Percentiles rank a stretch among this genome's conserved stretches.
Conservation (phyloP, 345 rosid genomes). For the Gossypium australe region DNA sequence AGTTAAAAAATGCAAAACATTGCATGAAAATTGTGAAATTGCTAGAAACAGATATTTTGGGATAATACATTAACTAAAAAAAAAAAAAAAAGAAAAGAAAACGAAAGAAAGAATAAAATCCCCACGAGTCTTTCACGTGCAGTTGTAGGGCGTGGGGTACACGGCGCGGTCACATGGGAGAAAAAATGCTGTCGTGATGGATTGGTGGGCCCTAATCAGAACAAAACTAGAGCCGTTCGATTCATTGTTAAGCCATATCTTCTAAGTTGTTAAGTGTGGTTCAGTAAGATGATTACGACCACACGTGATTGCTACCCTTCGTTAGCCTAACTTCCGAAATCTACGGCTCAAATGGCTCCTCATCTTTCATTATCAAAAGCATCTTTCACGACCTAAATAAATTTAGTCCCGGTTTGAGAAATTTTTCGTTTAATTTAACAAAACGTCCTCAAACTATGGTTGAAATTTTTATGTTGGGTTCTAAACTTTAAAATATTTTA, state of each 20-base stretch:
- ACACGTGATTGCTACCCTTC: too few relatives aligned
- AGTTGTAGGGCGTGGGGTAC: not conserved
- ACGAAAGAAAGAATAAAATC: not conserved
- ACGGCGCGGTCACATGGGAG: not conserved
- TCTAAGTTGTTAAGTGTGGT: not conserved
- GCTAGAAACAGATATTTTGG: too few relatives aligned
- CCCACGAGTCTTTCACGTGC: not conserved
- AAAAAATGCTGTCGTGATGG: not conserved
- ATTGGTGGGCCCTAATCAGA: not conserved
- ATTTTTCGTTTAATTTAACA: too few relatives aligned
- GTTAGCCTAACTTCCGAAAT: not conserved
- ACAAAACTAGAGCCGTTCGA: not conserved
- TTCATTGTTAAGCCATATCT: not conserved
- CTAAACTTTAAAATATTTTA: too few relatives aligned
- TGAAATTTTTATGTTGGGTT: too few relatives aligned
- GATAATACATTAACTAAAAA: too few relatives aligned
- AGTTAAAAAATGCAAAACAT: too few relatives aligned
- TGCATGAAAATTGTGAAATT: too few relatives aligned
- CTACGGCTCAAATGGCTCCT: not conserved
- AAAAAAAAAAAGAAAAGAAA: too few relatives aligned
- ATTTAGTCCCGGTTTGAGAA: too few relatives aligned
- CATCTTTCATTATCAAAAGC: not conserved
- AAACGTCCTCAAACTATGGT: too few relatives aligned
- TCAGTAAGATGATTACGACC: not conserved
- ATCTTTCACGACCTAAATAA: too few relatives aligned